These are phyloP conservation scores for Tetrahymena elliotti DNA, from an alignment of 73 alveolate species.

Conservation along the genomic window DNA sequence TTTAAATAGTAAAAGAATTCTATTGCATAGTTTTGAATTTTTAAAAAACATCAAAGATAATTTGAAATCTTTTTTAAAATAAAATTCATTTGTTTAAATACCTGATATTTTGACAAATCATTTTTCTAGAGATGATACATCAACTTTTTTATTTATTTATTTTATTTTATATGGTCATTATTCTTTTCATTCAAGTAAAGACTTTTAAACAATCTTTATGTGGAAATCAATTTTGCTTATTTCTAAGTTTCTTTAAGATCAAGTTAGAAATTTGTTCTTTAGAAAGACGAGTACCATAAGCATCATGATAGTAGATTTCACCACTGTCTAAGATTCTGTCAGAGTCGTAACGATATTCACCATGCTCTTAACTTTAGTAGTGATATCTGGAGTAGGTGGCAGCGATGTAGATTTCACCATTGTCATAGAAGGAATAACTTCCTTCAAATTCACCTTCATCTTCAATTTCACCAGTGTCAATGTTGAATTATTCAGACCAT, in stretches of 20 bases:
- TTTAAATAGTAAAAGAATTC: no score
- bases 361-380: neutral
- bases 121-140: no score
- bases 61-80: no score
- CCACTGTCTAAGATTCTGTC: neutral
- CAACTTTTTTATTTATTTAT: no score
- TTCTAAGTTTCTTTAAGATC: neutral
- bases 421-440: neutral
- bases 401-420: neutral
- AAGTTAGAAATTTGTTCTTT: neutral
- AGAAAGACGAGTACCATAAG: neutral
- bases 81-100: no score
- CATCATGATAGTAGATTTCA: neutral
- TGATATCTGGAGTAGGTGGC: neutral
- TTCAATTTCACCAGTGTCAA: neutral
- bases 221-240: neutral
- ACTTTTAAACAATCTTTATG: no score
- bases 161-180: no score
- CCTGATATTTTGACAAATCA: no score
- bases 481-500: neutral
- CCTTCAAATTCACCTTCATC: neutral
- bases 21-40: no score
- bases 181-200: no score
- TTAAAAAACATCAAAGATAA: no score
- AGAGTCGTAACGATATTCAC: neutral